phyloP scores from a whole-genome alignment of 1,139 yeast species.

The Pichia terricola region DNA sequence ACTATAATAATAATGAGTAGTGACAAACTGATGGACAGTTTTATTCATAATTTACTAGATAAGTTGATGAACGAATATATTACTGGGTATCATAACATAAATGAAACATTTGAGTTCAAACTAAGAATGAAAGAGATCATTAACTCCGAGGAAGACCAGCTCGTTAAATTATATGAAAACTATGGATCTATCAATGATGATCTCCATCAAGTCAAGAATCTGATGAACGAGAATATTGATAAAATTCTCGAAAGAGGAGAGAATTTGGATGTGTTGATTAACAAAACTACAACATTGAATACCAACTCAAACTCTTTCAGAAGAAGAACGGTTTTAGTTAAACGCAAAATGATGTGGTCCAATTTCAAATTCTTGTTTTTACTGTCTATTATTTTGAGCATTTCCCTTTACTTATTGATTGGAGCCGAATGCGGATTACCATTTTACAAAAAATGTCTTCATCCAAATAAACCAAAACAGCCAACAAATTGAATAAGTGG shows the following conservation, averaged over 20 bases:
- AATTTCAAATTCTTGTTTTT: conserved; percentile 37
- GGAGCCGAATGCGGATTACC: conserved; percentile 49
- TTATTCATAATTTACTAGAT: conserved; percentile 39
- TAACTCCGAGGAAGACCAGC: conserved; percentile 38
- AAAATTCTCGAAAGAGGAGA: conserved; percentile 74
- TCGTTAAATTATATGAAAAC: conserved; percentile 22
- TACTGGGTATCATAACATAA: conserved; percentile 13
- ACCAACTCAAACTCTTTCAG: conserved; percentile 63
- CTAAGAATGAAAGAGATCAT: conserved; percentile 44
- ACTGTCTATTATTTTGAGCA: conserved; percentile 21
- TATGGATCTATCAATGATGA: conserved; percentile 42
- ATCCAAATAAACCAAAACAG: conserved; percentile 21
- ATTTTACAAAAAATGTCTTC: conserved; percentile 23
- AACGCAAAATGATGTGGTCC: conserved; percentile 60
- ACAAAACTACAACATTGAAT: conserved; percentile 71
- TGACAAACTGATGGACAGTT: conserved; percentile 34
- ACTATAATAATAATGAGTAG: conserved; percentile 42
- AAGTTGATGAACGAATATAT: conserved; percentile 38
- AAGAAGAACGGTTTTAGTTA: conserved; percentile 56
- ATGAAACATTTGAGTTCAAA: conserved; percentile 33
- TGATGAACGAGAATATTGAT: conserved; percentile 64
- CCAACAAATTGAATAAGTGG: too few relatives aligned
- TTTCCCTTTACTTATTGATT: conserved; percentile 33
- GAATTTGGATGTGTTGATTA: conserved; percentile 61
- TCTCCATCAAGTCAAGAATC: conserved; percentile 42